A percentile compares a stretch with the other conserved stretches of the same genome.
Conservation (phyloP, 257 asterid species). For the Ocimum tenuiflorum region DNA sequence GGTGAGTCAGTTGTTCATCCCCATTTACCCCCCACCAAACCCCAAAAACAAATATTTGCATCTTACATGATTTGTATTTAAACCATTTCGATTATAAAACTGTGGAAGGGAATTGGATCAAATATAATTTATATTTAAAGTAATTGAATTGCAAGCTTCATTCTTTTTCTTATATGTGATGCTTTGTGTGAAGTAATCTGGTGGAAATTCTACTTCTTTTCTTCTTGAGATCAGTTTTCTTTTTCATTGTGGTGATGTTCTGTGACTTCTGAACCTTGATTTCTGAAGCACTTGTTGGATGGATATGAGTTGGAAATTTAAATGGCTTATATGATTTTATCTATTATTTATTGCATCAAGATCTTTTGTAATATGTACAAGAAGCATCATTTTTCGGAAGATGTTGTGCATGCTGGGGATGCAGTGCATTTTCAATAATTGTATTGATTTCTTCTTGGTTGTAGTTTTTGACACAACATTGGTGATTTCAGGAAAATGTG, state of each 20-base stretch:
- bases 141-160: not conserved
- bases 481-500: constrained; percentile 61
- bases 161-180: not conserved
- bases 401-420: too few species aligned
- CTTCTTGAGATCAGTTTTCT: not conserved
- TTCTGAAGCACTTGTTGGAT: not conserved
- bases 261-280: not conserved
- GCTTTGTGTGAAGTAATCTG: not conserved
- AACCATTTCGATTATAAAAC: not conserved
- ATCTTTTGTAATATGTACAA: too few species aligned
- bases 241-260: not conserved
- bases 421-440: too few species aligned
- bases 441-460: not conserved
- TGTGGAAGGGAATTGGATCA: not conserved
- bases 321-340: not conserved
- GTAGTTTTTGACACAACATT: constrained; percentile 10
- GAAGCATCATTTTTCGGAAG: too few species aligned
- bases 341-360: not conserved
- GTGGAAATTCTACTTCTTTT: not conserved
- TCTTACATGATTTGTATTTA: not conserved
- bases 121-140: not conserved
- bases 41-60: not conserved
- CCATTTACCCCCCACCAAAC: too few species aligned
- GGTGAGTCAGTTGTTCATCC: too few species aligned
- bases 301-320: not conserved